A percentile compares a stretch with the other conserved stretches of the same genome.
phyloP scores from a whole-genome alignment of 129 eudicot species.

The Centaurea solstitialis region DNA sequence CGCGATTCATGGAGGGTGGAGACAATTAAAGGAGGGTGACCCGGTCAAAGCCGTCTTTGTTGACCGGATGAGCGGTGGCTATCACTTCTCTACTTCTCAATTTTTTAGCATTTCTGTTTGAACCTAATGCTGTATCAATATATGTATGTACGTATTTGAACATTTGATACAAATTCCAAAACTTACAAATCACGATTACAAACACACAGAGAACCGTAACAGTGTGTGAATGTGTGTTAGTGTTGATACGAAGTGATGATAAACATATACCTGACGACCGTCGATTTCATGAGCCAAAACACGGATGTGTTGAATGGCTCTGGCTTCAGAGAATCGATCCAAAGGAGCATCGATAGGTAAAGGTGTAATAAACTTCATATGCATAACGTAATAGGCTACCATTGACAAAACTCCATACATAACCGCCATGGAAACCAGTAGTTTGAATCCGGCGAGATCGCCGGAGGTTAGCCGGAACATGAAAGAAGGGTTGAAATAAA shows the following conservation, averaged over 20 bases:
- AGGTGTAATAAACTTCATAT: slow-evolving; percentile 84
- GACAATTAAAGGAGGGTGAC: no score
- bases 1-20: no score
- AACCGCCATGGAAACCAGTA: slow-evolving; percentile 42
- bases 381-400: slow-evolving; percentile 58
- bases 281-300: slow-evolving; percentile 73
- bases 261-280: slow-evolving; percentile 74
- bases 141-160: neutral
- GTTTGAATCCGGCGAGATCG: slow-evolving; percentile 68
- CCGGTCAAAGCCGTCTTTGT: no score
- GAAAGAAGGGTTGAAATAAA: slow-evolving; percentile 11
- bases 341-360: slow-evolving; percentile 77
- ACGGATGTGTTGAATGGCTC: slow-evolving; percentile 80
- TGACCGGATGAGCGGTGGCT: no score
- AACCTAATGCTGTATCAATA: no score
- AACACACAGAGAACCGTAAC: neutral
- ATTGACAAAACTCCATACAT: slow-evolving; percentile 63
- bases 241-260: neutral
- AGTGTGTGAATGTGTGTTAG: neutral
- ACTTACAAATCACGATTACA: neutral
- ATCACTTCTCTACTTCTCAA: no score
- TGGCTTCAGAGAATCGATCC: slow-evolving; percentile 84
- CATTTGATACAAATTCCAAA: neutral
- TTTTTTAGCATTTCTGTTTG: no score
- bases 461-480: slow-evolving; percentile 47